Evolutionary conservation across 805 yeast genomes (phyloP).

Genomic region (Ogataea chonburiensis): DNA sequence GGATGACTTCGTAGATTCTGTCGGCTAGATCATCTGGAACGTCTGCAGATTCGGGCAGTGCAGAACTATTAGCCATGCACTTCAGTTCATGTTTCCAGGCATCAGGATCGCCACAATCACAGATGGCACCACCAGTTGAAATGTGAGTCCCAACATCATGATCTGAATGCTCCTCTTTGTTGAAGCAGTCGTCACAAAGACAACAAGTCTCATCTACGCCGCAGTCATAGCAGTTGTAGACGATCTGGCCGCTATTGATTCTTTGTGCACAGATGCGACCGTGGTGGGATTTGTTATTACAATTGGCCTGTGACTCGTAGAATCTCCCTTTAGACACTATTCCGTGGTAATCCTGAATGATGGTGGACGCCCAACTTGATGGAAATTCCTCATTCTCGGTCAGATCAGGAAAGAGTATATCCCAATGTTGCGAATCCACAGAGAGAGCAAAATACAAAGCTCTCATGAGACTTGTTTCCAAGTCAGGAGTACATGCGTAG

Average conservation of each 20-base stretch:
- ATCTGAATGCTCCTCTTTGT: conserved; percentile 61
- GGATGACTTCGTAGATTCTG: conserved; percentile 30
- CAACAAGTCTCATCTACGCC: conserved; percentile 80
- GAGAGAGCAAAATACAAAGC: conserved; percentile 19
- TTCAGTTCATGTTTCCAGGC: conserved; percentile 56
- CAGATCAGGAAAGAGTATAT: conserved; percentile 21
- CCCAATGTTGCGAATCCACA: conserved; percentile 16
- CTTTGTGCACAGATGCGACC: conserved; percentile 71
- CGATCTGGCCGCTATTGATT: conserved; percentile 60
- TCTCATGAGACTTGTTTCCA: conserved; percentile 20
- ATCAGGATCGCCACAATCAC: conserved; percentile 72
- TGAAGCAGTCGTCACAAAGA: conserved; percentile 70
- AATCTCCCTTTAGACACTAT: conserved; percentile 20
- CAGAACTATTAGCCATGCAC: conserved; percentile 39
- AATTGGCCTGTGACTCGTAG: conserved; percentile 19
- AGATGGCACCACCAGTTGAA: conserved; percentile 55
- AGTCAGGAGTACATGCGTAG: conserved; percentile 19
- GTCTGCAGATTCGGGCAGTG: conserved; percentile 14
- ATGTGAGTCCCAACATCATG: conserved; percentile 60
- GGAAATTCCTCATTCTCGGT: conserved; percentile 23
- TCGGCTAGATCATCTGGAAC: conserved; percentile 22
- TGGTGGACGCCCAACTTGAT: conserved; percentile 24
- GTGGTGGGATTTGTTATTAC: conserved; percentile 39
- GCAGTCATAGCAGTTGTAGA: conserved; percentile 73
- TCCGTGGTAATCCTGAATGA: conserved; percentile 14